These are phyloP conservation scores for Leccinum pellstonianum DNA, from an alignment of 768 basidiomycete species.

Conservation along the genomic window DNA sequence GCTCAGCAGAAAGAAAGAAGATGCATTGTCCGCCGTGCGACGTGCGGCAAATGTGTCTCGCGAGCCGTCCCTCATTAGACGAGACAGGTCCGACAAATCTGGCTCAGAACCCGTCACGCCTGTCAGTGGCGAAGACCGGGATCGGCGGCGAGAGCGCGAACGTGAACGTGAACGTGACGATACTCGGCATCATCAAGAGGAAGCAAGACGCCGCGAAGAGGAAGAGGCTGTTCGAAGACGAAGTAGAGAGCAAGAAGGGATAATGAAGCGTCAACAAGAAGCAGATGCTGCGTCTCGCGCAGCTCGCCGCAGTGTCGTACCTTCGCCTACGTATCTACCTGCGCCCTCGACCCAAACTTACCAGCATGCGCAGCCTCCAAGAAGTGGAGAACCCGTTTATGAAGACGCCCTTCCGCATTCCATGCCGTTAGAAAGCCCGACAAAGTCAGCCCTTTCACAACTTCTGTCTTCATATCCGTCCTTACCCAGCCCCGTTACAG, in stretches of 20 bases:
- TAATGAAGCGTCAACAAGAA: conserved; percentile 58
- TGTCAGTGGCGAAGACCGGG: conserved; percentile 26
- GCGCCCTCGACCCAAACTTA: conserved; percentile 33
- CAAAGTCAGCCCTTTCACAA: conserved; percentile 48
- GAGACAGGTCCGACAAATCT: conserved; percentile 22
- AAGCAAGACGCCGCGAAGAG: conserved; percentile 45
- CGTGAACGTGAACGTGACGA: conserved; percentile 29
- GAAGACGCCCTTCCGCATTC: conserved; percentile 35
- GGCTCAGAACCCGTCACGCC: conserved; percentile 30
- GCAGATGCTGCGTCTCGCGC: conserved; percentile 50
- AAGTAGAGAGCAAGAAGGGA: conserved; percentile 55
- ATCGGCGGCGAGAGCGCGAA: conserved; percentile 25
- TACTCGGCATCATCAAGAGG: conserved; percentile 42
- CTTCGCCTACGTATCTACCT: conserved; percentile 28
- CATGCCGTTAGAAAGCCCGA: conserved; percentile 69
- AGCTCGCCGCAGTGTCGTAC: conserved; percentile 37
- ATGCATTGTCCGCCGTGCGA: conserved; percentile 25
- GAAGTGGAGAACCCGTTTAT: conserved; percentile 30
- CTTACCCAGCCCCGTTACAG: conserved; percentile 28
- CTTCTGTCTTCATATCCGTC: conserved; percentile 34
- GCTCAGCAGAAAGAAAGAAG: conserved; percentile 32
- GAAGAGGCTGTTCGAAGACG: conserved; percentile 45
- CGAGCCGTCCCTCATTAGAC: conserved; percentile 25
- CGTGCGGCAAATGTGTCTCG: conserved; percentile 25
- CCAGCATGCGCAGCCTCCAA: conserved; percentile 35